Evolutionary conservation across 2,329 filamentous ascomycete species (phyloP).

Genomic region (Aquanectria penicillioides): DNA sequence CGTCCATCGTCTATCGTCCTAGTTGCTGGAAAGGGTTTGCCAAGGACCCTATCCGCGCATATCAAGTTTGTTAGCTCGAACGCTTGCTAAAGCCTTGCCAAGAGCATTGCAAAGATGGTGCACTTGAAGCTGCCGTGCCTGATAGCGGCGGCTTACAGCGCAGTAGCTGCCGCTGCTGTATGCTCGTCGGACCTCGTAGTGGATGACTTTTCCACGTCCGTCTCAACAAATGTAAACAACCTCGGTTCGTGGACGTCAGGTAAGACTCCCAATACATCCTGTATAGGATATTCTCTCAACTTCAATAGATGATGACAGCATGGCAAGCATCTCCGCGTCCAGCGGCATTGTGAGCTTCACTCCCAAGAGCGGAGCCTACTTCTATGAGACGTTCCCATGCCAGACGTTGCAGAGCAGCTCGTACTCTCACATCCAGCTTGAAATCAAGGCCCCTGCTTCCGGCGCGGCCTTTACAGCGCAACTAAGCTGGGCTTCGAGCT

Average conservation of each 20-base stretch:
- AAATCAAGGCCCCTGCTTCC: conserved; percentile 35
- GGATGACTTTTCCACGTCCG: conserved; percentile 47
- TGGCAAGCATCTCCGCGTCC: conserved; percentile 52
- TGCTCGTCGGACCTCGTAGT: conserved; percentile 45
- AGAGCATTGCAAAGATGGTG: conserved; percentile 24
- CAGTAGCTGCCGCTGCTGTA: conserved; percentile 29
- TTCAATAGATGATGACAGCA: conserved; percentile 59
- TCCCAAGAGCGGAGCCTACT: conserved; percentile 60
- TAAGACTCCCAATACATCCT: conserved; percentile 28
- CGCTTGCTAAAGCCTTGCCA: not conserved
- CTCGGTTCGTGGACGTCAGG: conserved; percentile 50
- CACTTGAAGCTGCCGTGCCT: conserved; percentile 22
- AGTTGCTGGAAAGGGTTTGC: not conserved
- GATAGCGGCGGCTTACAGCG: conserved; percentile 24
- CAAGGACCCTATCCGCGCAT: not conserved
- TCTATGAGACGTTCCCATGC: conserved; percentile 63
- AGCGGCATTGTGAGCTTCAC: conserved; percentile 59
- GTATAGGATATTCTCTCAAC: not conserved
- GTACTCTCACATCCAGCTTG: conserved; percentile 55
- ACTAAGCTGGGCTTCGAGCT: conserved; percentile 53
- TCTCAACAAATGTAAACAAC: conserved; percentile 45
- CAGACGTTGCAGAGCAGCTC: conserved; percentile 54
- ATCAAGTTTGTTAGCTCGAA: not conserved
- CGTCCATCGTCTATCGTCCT: not conserved
- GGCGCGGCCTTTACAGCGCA: conserved; percentile 45